Base-by-base conservation (phyloP, 2,329 filamentous ascomycete species). In the Nemania bipapillata region DNA sequence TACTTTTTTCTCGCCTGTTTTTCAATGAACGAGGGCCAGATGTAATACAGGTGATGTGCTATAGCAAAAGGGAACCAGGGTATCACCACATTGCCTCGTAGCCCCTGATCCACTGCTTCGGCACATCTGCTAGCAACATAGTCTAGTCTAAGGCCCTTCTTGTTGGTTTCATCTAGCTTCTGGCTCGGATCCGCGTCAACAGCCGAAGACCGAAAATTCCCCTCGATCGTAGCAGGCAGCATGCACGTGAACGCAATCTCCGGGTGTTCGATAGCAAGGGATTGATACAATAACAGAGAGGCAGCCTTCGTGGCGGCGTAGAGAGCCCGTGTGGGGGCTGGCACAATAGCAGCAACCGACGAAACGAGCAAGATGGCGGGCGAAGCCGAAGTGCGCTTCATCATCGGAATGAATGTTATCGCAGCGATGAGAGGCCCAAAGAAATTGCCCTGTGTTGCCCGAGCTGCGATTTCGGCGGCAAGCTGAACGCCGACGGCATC, bases 251-350 rank as follows among this genome's bases (percentile, higher is more conserved):
- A 79, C 12, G 76, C 72, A 35, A 80, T 75, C 20, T 69, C 54
- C 0, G 75, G 76, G 32, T 79, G 76, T 61, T 80, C 78, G 49
- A 80, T 79, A 40, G 78, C 76, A 9, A 80, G 74, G 5, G 77
- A 75, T 59, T 80, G 77, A 55, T 74, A 79, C 17, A 80, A 68
- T 0, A 79, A 72, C 22, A 80, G 71, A 0, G 78, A 77, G 1
- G 78, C 76, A 3, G 78, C 77, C 65, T 80, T 80, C 17, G 77
- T 78, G 3, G 78, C 74, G 7, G 75, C 77, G 65, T 80, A 80
- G 17, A 80, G 71, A 2, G 75, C 78, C 3, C 78, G 73, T 2
- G 78, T 80, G 0, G 78, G 78, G n/a, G 78, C 78, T 6, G 78
- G 76, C 4, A 80, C 65, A 9, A 79, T 59, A 1, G 77, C 76